A percentile compares a stretch with the other conserved stretches of the same genome.
These are phyloP conservation scores for Senna siamea DNA, from an alignment of 306 rosid genomes.

Conservation along the genomic window DNA sequence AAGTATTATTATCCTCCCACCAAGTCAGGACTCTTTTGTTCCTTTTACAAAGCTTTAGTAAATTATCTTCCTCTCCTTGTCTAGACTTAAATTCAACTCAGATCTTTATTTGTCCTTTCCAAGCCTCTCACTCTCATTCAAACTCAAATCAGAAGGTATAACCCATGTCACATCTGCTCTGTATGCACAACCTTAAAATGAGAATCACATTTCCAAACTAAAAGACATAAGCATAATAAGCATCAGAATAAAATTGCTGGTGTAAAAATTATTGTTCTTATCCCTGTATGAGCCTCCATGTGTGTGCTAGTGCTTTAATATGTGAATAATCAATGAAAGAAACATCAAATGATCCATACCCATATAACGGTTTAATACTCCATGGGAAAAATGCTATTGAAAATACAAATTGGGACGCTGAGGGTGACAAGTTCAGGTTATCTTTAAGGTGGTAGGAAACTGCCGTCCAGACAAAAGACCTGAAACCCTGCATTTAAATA, in stretches of 20 bases:
- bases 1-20: background rate
- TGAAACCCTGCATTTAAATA: slow-evolving; percentile 68
- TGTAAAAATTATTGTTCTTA: background rate
- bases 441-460: slow-evolving; percentile 89
- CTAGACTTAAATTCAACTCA: no score
- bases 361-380: slow-evolving; percentile 89
- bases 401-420: slow-evolving; percentile 78
- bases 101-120: no score
- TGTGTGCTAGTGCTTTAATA: background rate
- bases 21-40: no score
- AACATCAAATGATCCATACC: slow-evolving; percentile 50
- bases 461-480: slow-evolving; percentile 90
- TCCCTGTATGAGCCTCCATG: background rate
- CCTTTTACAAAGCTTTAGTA: background rate
- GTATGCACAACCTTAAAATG: background rate
- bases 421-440: slow-evolving; percentile 71
- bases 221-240: slow-evolving; percentile 23
- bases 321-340: background rate
- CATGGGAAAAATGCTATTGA: slow-evolving; percentile 83
- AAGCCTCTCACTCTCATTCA: no score
- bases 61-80: no score
- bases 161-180: slow-evolving; percentile 10
- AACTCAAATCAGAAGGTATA: slow-evolving; percentile 4
- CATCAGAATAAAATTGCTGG: slow-evolving; percentile 8
- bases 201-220: slow-evolving; percentile 15